phyloP scores from a whole-genome alignment of 148 eudicot species.

The Cornus kousa region DNA sequence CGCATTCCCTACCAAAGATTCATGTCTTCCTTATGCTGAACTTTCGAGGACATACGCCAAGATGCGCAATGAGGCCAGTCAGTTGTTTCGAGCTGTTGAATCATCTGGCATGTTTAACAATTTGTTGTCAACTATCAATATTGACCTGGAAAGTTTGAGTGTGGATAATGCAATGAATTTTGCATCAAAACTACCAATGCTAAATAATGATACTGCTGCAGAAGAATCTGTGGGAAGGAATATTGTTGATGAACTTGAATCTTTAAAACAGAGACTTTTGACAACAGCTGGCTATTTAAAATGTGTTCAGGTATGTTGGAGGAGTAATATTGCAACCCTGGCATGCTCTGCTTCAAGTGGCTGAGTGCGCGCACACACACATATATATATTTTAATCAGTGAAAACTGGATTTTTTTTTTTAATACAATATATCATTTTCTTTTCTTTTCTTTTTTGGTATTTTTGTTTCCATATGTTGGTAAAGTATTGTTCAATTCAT shows the following conservation, averaged over 20 bases:
- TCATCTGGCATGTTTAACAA: slow-evolving; percentile 55
- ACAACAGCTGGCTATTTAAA: slow-evolving; percentile 89
- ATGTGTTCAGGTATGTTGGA: slow-evolving; percentile 84
- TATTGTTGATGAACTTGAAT: slow-evolving; percentile 64
- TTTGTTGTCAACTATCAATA: slow-evolving; percentile 31
- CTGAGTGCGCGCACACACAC: too few species aligned
- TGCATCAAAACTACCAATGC: slow-evolving; percentile 59
- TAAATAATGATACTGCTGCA: slow-evolving; percentile 40
- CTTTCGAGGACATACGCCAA: slow-evolving; percentile 90
- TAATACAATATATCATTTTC: background rate
- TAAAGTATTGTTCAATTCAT: background rate
- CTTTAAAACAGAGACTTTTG: slow-evolving; percentile 72
- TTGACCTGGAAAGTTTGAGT: slow-evolving; percentile 56
- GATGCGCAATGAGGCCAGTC: slow-evolving; percentile 90
- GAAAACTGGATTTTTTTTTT: background rate
- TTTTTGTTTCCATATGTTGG: background rate
- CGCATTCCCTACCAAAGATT: slow-evolving; percentile 85
- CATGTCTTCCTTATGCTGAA: slow-evolving; percentile 78
- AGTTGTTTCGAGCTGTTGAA: slow-evolving; percentile 54
- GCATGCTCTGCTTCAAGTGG: slow-evolving; percentile 8
- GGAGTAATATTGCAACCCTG: background rate
- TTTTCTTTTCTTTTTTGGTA: too few species aligned
- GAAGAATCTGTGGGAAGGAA: slow-evolving; percentile 40
- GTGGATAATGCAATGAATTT: slow-evolving; percentile 82
- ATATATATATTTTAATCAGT: background rate